A percentile compares a stretch with the other conserved stretches of the same genome.
phyloP scores from a whole-genome alignment of 2,329 filamentous ascomycete genomes.

The Penicillium sp. region DNA sequence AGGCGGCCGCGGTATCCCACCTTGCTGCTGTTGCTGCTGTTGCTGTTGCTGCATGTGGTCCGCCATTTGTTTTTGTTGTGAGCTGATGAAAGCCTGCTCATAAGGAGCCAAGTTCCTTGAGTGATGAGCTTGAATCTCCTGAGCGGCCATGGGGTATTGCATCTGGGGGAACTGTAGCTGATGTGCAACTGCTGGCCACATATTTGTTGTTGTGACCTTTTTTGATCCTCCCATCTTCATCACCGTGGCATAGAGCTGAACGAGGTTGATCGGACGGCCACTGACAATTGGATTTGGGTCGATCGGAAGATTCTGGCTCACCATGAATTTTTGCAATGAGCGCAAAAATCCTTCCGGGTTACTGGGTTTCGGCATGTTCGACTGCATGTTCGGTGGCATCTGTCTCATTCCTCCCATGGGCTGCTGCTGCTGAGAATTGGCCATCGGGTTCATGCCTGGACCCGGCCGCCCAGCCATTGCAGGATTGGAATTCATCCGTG shows the following conservation, averaged over 20 bases:
- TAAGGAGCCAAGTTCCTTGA: constrained; percentile 74
- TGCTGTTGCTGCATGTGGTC: constrained; percentile 27
- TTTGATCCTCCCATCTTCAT: constrained; percentile 75
- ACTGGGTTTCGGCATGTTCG: constrained; percentile 41
- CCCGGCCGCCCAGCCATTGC: constrained; percentile 36
- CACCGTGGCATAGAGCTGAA: constrained; percentile 74
- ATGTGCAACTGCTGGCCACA: constrained; percentile 72
- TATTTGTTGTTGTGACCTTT: constrained; percentile 64
- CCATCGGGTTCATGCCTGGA: constrained; percentile 39
- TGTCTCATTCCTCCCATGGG: constrained; percentile 51
- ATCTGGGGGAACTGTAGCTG: constrained; percentile 58
- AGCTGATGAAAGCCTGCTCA: constrained; percentile 55
- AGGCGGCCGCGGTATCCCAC: constrained; percentile 37
- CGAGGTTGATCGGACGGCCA: constrained; percentile 70
- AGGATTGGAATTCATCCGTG: constrained; percentile 54
- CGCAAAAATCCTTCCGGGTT: constrained; percentile 70
- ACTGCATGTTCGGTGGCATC: constrained; percentile 47
- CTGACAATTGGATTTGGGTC: constrained; percentile 72
- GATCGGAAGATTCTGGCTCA: constrained; percentile 67
- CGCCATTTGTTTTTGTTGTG: constrained; percentile 44
- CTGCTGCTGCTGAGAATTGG: constrained; percentile 36
- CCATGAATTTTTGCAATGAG: constrained; percentile 75
- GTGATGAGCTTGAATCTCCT: constrained; percentile 70
- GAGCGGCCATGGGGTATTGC: constrained; percentile 64
- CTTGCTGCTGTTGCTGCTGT: constrained; percentile 20